Evolutionary conservation across 257 asterid genomes (phyloP).

Genomic region (Ehretia macrophylla): DNA sequence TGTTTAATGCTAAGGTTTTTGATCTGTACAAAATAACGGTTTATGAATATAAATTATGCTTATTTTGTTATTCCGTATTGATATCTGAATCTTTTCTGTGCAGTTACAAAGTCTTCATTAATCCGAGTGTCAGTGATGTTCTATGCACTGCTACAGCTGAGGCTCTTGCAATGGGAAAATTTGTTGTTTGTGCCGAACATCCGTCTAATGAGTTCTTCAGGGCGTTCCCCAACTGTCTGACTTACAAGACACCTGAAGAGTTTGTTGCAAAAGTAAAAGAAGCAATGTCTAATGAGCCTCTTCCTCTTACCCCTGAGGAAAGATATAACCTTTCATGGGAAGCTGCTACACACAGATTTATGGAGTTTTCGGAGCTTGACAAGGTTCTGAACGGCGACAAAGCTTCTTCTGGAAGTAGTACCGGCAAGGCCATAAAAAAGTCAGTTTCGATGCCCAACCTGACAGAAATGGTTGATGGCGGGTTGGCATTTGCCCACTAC

Average conservation of each 20-base stretch:
- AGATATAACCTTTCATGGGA: conserved; percentile 89
- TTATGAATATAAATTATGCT: neutral
- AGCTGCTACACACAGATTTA: conserved; percentile 93
- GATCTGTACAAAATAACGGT: neutral
- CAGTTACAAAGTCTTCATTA: conserved; percentile 94
- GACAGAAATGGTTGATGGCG: conserved; percentile 69
- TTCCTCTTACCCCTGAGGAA: conserved; percentile 81
- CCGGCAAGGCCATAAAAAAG: conserved; percentile 34
- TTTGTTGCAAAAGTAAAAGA: conserved; percentile 81
- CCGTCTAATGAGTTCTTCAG: conserved; percentile 96
- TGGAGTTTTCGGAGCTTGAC: conserved; percentile 78
- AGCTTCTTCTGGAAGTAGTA: conserved; percentile 19
- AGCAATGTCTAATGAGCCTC: conserved; percentile 91
- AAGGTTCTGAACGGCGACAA: conserved; percentile 39
- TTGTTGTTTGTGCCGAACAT: conserved; percentile 95
- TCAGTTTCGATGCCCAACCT: conserved; percentile 67
- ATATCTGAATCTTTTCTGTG: conserved; percentile 15
- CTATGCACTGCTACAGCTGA: conserved; percentile 99
- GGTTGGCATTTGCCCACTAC: conserved; percentile 83
- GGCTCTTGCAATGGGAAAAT: conserved; percentile 99
- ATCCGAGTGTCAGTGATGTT: conserved; percentile 96
- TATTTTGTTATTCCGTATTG: conserved; percentile 10
- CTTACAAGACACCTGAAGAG: conserved; percentile 84
- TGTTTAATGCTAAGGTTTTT: neutral
- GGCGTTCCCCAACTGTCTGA: conserved; percentile 87